Percentiles rank a stretch among this genome's conserved stretches.
Conservation (phyloP, 108 stramenopile species). For the Cafeteria roenbergensis region DNA sequence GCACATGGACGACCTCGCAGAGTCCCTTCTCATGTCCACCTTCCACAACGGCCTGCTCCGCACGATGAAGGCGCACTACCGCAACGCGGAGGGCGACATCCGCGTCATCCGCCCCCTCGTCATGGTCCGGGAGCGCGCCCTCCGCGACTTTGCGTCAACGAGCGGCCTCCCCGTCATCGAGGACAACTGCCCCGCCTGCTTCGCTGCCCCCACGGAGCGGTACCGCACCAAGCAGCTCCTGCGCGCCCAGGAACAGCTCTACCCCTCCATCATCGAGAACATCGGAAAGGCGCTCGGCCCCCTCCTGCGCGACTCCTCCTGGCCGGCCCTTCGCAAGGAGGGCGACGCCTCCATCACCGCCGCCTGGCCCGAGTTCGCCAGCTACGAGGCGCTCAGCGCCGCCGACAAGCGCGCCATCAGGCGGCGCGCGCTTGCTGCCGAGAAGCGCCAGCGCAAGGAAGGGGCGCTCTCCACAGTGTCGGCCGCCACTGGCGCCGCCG, state of each 20-base stretch:
- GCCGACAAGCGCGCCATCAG: too few species aligned
- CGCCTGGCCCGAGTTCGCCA: too few species aligned
- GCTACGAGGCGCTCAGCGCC: too few species aligned
- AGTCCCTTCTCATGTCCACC: conserved; percentile 90
- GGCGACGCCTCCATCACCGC: too few species aligned
- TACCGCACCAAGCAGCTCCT: conserved; percentile 83
- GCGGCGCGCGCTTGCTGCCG: too few species aligned
- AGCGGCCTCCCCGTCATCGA: conserved; percentile 83
- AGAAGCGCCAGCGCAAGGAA: too few species aligned
- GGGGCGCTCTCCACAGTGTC: too few species aligned
- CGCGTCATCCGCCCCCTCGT: conserved; percentile 88
- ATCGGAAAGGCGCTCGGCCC: conserved; percentile 32
- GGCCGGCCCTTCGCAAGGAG: conserved; percentile 21
- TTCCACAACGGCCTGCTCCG: conserved; percentile 93
- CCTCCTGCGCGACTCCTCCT: conserved; percentile 38
- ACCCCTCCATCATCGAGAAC: conserved; percentile 32
- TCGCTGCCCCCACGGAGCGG: conserved; percentile 95
- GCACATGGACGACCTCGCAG: conserved; percentile 89
- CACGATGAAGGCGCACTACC: conserved; percentile 90
- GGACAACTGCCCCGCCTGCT: conserved; percentile 98
- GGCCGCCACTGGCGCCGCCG: too few species aligned
- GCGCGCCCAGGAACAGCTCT: conserved; percentile 65
- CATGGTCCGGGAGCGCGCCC: conserved; percentile 77
- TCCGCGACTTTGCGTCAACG: conserved; percentile 71
- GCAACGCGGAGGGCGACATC: conserved; percentile 66